Conservation (phyloP, 2,329 filamentous ascomycete genomes). For the Ampelomyces quisqualis region DNA sequence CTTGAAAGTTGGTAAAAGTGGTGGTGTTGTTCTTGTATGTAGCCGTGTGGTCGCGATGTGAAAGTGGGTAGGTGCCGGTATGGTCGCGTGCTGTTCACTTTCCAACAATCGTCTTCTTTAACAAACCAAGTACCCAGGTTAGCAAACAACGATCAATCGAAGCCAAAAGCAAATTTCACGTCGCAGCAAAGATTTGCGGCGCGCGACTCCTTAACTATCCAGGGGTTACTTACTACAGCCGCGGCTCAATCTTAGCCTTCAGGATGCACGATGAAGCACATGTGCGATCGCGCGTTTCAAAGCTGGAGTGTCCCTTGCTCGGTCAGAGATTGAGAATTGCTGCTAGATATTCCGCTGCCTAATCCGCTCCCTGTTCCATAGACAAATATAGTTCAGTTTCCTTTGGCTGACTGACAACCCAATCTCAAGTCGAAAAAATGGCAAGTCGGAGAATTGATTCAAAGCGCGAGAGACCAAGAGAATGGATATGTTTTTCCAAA, state of each 20-base stretch:
- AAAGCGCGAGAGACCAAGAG: too few species aligned
- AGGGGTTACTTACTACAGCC: slow-evolving; percentile 2
- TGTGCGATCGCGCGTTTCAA: slow-evolving; percentile 5
- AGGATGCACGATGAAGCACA: slow-evolving; percentile 7
- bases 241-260: slow-evolving; percentile 5
- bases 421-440: too few species aligned
- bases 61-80: too few species aligned
- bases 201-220: neutral
- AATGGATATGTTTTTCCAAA: neutral
- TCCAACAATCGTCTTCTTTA: too few species aligned
- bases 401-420: too few species aligned
- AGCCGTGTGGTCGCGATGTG: slow-evolving; percentile 1
- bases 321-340: slow-evolving; percentile 3
- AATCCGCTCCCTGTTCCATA: neutral
- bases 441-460: too few species aligned
- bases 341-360: neutral
- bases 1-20: neutral
- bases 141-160: neutral
- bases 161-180: neutral
- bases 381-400: neutral
- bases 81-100: too few species aligned
- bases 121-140: too few species aligned
- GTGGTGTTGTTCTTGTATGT: too few species aligned
- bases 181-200: neutral
- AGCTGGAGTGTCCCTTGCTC: neutral